Conservation (phyloP, 257 asterid species). For the Echium plantagineum region DNA sequence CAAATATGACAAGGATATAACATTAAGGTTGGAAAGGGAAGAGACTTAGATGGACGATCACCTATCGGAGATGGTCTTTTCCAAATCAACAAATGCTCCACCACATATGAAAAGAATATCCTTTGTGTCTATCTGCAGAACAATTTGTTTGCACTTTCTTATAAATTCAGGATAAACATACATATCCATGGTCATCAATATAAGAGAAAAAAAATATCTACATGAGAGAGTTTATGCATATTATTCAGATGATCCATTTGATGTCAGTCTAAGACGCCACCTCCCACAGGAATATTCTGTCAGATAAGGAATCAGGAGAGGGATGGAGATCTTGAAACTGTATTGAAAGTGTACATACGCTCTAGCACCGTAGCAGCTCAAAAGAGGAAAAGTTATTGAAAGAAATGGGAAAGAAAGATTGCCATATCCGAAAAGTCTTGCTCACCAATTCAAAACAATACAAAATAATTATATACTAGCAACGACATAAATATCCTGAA, state of each 20-base stretch:
- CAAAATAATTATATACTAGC: too few species aligned
- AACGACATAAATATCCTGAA: too few species aligned
- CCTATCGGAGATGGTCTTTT: slow-evolving; percentile 92
- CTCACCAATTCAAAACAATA: too few species aligned
- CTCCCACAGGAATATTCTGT: too few species aligned
- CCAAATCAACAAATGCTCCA: slow-evolving; percentile 90
- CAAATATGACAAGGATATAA: neutral
- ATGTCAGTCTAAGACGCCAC: too few species aligned
- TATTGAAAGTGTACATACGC: too few species aligned
- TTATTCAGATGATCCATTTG: neutral
- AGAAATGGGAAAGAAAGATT: too few species aligned
- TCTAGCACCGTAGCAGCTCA: too few species aligned
- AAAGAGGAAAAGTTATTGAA: too few species aligned
- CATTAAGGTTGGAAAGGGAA: neutral
- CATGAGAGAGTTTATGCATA: neutral
- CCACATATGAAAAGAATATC: slow-evolving; percentile 90
- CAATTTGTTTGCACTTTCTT: neutral
- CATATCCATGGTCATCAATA: slow-evolving; percentile 2
- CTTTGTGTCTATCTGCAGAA: slow-evolving; percentile 73
- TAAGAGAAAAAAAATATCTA: neutral
- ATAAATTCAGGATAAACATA: neutral
- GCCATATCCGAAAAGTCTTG: too few species aligned
- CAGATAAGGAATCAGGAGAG: too few species aligned
- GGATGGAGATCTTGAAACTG: too few species aligned
- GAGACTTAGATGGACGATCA: slow-evolving; percentile 17